Evolutionary conservation across 1,284 basidiomycete species (phyloP).

Genomic region (Rhodofomes roseus): DNA sequence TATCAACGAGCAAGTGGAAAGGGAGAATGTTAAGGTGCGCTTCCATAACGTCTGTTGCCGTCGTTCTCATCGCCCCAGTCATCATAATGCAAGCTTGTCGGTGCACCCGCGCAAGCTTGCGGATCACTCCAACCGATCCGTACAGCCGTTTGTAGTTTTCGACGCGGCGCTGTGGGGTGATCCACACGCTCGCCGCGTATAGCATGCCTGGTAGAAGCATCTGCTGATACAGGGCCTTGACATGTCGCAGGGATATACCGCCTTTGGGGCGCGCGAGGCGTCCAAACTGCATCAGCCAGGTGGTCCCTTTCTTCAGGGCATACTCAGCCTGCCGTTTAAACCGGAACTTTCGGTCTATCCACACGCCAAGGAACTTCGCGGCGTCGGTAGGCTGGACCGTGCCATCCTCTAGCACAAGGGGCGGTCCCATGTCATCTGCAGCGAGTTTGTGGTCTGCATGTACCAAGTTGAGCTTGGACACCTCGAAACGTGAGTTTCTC

Average conservation of each 20-base stretch:
- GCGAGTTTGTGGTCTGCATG: not conserved
- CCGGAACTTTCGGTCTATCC: conserved; percentile 32
- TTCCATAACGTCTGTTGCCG: conserved; percentile 30
- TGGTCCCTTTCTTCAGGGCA: no score
- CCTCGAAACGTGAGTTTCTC: conserved; percentile 17
- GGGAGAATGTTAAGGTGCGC: conserved; percentile 32
- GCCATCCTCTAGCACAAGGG: not conserved
- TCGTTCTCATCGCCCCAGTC: conserved; percentile 32
- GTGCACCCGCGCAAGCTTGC: conserved; percentile 26
- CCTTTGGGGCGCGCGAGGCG: conserved; percentile 19
- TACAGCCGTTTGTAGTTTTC: conserved; percentile 7
- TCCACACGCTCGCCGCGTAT: conserved; percentile 34
- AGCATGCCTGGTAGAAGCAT: conserved; percentile 31
- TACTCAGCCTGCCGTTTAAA: conserved; percentile 29
- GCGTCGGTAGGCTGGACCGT: conserved; percentile 6
- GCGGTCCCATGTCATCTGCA: not conserved
- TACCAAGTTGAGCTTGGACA: not conserved
- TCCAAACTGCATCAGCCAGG: conserved; percentile 16
- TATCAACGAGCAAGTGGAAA: conserved; percentile 22
- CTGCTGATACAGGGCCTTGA: conserved; percentile 25
- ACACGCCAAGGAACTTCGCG: conserved; percentile 33
- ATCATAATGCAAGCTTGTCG: conserved; percentile 27
- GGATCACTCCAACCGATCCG: conserved; percentile 9
- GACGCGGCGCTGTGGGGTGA: conserved; percentile 11
- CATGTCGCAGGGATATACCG: conserved; percentile 16